Percentiles rank a stretch among this genome's conserved stretches.
Conservation (phyloP, 192 early-diverging fungal genomes). For the Backusella tuberculispora region DNA sequence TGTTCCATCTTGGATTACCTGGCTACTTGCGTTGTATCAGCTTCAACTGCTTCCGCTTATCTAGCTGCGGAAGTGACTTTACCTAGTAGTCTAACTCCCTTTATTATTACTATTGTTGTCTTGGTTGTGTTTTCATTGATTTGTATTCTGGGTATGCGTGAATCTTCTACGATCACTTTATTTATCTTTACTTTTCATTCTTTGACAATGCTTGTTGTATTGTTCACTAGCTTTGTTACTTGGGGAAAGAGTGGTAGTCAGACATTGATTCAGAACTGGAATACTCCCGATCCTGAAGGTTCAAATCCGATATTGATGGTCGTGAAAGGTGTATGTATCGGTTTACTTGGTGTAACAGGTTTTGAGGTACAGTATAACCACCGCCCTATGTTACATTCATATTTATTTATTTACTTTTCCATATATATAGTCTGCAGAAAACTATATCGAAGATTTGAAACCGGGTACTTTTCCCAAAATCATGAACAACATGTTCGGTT, state of each 20-base stretch:
- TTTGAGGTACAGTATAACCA: constrained; percentile 42
- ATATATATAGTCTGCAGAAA: constrained; percentile 41
- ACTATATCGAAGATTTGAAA: constrained; percentile 62
- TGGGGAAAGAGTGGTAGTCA: constrained; percentile 47
- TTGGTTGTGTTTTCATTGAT: constrained; percentile 52
- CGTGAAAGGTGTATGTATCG: constrained; percentile 59
- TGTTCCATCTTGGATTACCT: constrained; percentile 55
- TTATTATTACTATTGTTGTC: constrained; percentile 48
- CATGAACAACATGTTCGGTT: constrained; percentile 58
- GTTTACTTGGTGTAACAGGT: constrained; percentile 58
- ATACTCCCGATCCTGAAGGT: constrained; percentile 38
- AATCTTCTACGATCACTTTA: constrained; percentile 54
- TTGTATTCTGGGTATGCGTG: constrained; percentile 49
- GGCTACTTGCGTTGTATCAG: constrained; percentile 55
- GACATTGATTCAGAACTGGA: constrained; percentile 50
- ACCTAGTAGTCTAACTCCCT: constrained; percentile 37
- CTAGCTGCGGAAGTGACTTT: constrained; percentile 44
- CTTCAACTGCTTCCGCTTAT: constrained; percentile 57
- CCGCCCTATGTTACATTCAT: not conserved
- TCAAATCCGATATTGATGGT: constrained; percentile 39
- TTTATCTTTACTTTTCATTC: constrained; percentile 53
- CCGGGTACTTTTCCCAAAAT: constrained; percentile 59
- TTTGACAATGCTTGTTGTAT: constrained; percentile 47
- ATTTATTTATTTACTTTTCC: not conserved
- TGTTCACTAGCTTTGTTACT: constrained; percentile 45